Evolutionary conservation across 2,329 filamentous ascomycete genomes (phyloP).

Genomic region (Colletotrichum agaves): DNA sequence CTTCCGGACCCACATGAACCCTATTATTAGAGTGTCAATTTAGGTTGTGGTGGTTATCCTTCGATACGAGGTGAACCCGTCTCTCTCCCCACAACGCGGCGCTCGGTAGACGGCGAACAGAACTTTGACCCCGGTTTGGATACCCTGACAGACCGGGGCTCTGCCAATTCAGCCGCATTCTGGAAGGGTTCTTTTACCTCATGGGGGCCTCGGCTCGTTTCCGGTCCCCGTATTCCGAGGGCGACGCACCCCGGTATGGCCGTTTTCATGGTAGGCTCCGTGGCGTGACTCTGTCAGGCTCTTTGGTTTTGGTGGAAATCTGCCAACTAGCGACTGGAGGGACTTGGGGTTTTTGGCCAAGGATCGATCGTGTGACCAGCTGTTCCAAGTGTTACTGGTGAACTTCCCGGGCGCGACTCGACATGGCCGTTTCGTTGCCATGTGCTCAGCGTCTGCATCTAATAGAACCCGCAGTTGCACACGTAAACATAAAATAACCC

Average conservation of each 20-base stretch:
- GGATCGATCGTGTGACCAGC: not conserved
- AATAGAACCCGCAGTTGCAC: no score
- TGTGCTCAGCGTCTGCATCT: not conserved
- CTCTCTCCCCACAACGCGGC: slow-evolving; percentile 22
- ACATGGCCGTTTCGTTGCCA: slow-evolving; percentile 14
- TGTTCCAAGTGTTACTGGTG: not conserved
- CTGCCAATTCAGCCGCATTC: not conserved
- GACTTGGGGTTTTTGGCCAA: no score
- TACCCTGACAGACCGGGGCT: not conserved
- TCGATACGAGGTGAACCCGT: slow-evolving; percentile 32
- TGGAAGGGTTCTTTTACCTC: not conserved
- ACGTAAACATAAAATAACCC: no score
- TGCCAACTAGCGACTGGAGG: no score
- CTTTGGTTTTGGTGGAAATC: not conserved
- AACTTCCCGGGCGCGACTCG: not conserved
- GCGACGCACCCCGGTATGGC: not conserved
- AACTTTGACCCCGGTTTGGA: slow-evolving; percentile 3
- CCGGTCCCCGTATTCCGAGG: not conserved
- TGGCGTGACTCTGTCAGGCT: no score
- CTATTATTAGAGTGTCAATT: slow-evolving; percentile 22
- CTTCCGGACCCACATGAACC: not conserved
- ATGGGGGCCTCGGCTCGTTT: not conserved
- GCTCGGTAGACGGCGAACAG: slow-evolving; percentile 10
- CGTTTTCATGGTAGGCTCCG: not conserved
- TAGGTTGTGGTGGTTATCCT: not conserved